These are phyloP conservation scores for Exophiala calicioides DNA, from an alignment of 2,329 filamentous ascomycete genomes.

Conservation along the genomic window DNA sequence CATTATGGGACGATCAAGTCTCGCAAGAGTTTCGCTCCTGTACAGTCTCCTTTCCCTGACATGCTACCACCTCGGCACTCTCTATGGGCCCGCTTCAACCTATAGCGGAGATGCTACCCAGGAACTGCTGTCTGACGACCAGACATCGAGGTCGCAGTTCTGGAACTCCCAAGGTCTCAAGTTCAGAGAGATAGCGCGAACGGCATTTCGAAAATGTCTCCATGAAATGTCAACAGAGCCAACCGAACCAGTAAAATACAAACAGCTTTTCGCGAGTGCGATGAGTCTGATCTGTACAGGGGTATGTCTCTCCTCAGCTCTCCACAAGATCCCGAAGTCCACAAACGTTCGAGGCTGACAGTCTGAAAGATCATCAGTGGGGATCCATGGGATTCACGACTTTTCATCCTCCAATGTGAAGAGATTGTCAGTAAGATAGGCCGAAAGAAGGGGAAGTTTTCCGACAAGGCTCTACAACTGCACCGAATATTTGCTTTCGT, in stretches of 20 bases:
- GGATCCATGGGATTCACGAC: conserved; percentile 11
- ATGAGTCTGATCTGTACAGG: conserved; percentile 15
- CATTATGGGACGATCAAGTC: conserved; percentile 4
- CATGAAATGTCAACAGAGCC: conserved; percentile 1
- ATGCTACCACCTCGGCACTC: conserved; percentile 11
- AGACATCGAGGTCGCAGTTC: conserved; percentile 4
- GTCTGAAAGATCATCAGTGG: conserved; percentile 10
- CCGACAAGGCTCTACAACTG: conserved; percentile 10
- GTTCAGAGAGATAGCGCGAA: conserved; percentile 12
- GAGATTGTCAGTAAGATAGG: conserved; percentile 14
- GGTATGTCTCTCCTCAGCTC: conserved; percentile 2
- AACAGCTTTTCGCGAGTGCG: conserved; percentile 9
- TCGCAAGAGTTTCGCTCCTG: conserved; percentile 8
- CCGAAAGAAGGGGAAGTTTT: conserved; percentile 5
- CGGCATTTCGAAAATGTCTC: conserved; percentile 12
- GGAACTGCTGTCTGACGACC: not conserved
- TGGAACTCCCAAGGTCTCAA: conserved; percentile 9
- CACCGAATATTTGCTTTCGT: conserved; percentile 16
- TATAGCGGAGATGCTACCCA: not conserved
- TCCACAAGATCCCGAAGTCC: not conserved
- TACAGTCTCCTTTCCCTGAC: conserved; percentile 15
- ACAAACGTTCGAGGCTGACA: not conserved
- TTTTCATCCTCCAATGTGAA: conserved; percentile 19
- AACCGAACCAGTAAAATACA: conserved; percentile 8
- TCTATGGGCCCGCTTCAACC: not conserved